Evolutionary conservation across 371 early-diverging fungal genomes (phyloP), one percentile per base, ranked within the genome.

Genomic region (Rhizopus microsporus): DNA sequence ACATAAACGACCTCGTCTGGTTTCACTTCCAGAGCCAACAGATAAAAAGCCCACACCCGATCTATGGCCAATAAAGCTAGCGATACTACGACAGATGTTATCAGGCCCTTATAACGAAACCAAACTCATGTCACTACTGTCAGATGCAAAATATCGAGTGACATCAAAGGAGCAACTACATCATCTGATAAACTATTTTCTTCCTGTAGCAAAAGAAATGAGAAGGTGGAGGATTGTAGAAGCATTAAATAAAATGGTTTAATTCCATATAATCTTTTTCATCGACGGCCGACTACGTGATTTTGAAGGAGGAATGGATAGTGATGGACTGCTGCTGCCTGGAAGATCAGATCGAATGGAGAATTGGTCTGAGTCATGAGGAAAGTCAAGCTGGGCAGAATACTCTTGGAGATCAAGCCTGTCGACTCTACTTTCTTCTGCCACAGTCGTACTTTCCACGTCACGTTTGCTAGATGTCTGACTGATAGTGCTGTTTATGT

Each of bases 321-420:
- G 39, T 6, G 40, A 34, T 12, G 45, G 29, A 0, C 23, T 17
- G 6, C 5, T 13, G n/a, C n/a, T 48, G 30, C 16, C 7, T 31
- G 34, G 38, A 13, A 48, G 39, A 43, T 53, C 60, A 8, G 65
- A 65, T 12, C 39, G 60, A 42, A 60, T 65, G 4, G 65, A 65
- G 44, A 65, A 65, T 39, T 54, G 44, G 32, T 65, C 65, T 7
- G 61, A 65, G 48, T 65, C 65, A 60, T 60, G 65, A 57, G 65
- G 60, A 17, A 65, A 60, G 5, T 65, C 60, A 5, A 60, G 29
- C 31, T 60, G 45, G 15, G 52, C 31, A 5, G 51, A 34, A 29
- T 29, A 46, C 12, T 17, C 10, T 29, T 46, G 46, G 5, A 46
- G 5, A 9, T 5, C 9, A 46, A 15, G 29, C 29, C 46, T 46